These are phyloP conservation scores for Hirsutella minnesotensis DNA, from an alignment of 2,329 filamentous ascomycete species.

Conservation along the genomic window DNA sequence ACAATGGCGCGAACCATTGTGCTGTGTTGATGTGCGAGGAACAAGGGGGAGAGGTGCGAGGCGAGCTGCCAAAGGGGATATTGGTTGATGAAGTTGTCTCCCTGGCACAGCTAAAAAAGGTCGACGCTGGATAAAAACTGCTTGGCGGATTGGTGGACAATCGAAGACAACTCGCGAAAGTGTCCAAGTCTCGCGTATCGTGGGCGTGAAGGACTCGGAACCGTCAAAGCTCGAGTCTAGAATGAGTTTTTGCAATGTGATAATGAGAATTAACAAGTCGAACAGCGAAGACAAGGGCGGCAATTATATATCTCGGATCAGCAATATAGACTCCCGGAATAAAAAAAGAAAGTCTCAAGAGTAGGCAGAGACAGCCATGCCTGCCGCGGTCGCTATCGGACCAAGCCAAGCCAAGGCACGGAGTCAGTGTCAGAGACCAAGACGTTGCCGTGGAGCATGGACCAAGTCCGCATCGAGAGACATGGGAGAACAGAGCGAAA, in stretches of 20 bases:
- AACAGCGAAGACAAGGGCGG: not conserved
- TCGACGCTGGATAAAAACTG: too few species aligned
- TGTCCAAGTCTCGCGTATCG: too few species aligned
- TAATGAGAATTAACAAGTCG: not conserved
- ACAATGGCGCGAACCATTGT: slow-evolving; percentile 8
- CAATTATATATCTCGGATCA: too few species aligned
- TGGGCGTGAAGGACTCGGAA: too few species aligned
- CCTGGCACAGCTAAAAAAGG: not conserved
- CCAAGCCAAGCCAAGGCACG: slow-evolving; percentile 1
- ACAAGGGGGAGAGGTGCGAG: not conserved
- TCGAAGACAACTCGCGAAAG: too few species aligned
- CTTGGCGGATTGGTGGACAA: too few species aligned
- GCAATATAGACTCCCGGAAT: too few species aligned
- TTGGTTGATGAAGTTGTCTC: not conserved
- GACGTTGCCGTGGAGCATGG: not conserved
- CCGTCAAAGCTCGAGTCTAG: too few species aligned
- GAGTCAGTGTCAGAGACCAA: not conserved
- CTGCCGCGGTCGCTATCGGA: not conserved
- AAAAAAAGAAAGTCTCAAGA: not conserved
- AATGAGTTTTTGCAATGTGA: too few species aligned
- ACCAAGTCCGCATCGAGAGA: not conserved
- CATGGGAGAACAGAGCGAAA: not conserved
- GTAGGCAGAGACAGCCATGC: not conserved
- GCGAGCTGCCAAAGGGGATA: not conserved
- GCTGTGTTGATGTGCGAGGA: not conserved